These are phyloP conservation scores for Aspergillus sp. DNA, from an alignment of 2,329 filamentous ascomycete genomes.

Conservation along the genomic window DNA sequence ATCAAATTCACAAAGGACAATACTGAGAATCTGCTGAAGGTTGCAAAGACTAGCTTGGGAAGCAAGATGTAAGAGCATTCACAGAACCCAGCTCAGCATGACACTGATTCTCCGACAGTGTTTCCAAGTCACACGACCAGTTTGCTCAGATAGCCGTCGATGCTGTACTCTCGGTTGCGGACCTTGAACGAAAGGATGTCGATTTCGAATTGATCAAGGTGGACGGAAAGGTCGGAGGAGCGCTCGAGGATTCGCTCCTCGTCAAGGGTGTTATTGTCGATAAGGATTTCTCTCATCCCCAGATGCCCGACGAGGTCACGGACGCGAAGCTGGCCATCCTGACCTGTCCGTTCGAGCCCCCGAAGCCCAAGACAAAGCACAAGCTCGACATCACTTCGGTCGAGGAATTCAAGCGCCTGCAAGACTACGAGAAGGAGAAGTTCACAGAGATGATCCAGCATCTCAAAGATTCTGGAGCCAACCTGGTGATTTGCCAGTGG, in stretches of 20 bases:
- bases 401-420: constrained; percentile 97
- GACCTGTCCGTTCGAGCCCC: constrained; percentile 97
- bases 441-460: constrained; percentile 98
- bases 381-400: constrained; percentile 97
- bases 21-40: constrained; percentile 86
- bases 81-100: not conserved
- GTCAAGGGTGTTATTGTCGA: constrained; percentile 98
- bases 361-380: constrained; percentile 99
- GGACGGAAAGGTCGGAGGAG: constrained; percentile 94
- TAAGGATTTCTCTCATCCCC: constrained; percentile 99
- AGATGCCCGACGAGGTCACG: constrained; percentile 94
- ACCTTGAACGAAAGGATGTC: constrained; percentile 93
- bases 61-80: constrained; percentile 74
- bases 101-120: constrained; percentile 49
- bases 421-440: constrained; percentile 93
- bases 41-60: constrained; percentile 92
- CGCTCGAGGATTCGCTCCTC: constrained; percentile 89
- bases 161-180: constrained; percentile 93
- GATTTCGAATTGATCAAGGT: constrained; percentile 99
- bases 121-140: constrained; percentile 97
- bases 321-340: constrained; percentile 98
- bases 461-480: constrained; percentile 96
- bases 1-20: constrained; percentile 82
- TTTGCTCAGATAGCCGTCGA: constrained; percentile 98
- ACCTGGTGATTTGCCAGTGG: constrained; percentile 98